A percentile compares a stretch with the other conserved stretches of the same genome.
phyloP scores from a whole-genome alignment of 495 filamentous ascomycete genomes.

The Gamarada debralockiae region DNA sequence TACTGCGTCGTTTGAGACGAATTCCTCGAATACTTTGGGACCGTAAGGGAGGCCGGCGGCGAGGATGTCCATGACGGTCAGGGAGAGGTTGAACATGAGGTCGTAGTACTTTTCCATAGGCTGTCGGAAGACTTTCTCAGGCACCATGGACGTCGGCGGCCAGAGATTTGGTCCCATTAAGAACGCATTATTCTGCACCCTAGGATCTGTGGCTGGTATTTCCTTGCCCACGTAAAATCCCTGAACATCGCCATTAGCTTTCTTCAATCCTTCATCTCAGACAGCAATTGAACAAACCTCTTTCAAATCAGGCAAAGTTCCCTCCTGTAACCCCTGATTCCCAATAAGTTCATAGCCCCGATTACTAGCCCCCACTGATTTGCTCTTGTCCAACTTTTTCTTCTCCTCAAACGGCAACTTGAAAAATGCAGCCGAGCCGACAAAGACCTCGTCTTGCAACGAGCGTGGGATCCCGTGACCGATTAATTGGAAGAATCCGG shows the following conservation, averaged over 20 bases:
- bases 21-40: constrained; percentile 32
- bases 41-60: constrained; percentile 38
- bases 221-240: constrained; percentile 43
- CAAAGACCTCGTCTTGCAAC: constrained; percentile 34
- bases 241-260: constrained; percentile 3
- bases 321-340: constrained; percentile 39
- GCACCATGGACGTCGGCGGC: constrained; percentile 25
- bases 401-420: constrained; percentile 44
- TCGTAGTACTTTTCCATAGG: constrained; percentile 31
- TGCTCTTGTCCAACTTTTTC: constrained; percentile 37
- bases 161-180: constrained; percentile 38
- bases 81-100: constrained; percentile 28
- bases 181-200: constrained; percentile 31
- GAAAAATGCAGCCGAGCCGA: constrained; percentile 42
- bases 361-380: constrained; percentile 34
- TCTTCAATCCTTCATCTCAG: constrained; percentile 3
- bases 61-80: constrained; percentile 32
- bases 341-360: constrained; percentile 45
- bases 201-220: constrained; percentile 36
- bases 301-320: constrained; percentile 40
- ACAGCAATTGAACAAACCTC: constrained; percentile 30
- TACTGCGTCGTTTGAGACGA: constrained; percentile 30
- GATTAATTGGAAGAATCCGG: constrained; percentile 56
- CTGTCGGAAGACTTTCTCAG: constrained; percentile 10
- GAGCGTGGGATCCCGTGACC: constrained; percentile 36